Evolutionary conservation across 176 grass and related monocot species (phyloP), one percentile per base, ranked within the genome.

Genomic region (Hordeum vulgare): DNA sequence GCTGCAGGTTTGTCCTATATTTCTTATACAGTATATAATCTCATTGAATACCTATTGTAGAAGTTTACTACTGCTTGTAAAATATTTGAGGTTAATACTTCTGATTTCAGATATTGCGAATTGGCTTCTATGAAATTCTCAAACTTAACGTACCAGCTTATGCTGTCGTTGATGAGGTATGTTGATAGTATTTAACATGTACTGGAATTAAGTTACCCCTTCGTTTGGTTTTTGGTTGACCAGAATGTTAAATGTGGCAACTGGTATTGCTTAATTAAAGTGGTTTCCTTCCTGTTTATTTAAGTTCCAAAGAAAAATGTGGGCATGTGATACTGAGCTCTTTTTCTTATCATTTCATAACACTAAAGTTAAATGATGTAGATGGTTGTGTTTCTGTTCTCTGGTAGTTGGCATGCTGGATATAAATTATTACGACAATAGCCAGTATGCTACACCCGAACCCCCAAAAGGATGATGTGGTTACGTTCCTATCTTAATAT

Each of bases 91-190:
- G 40, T 35, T 71, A 79, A 21, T 49, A 66, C 39, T 78, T 82
- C 11, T 66, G 66, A 70, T 89, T 90, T 85, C 86, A 98, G 95
- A 94, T 98, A 88, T 77, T 98, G 41, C 79, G 90, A 66, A 86
- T 98, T 88, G 95, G 90, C 64, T 94, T 93, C 83, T 93, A 87
- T 61, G 92, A 95, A 91, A 98, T 98, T 82, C 74, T 95, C 72
- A 95, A 98, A 80, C 86, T 98, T 76, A 72, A 81, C 9, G 92
- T 95, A 81, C 92, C 92, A 51, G 89, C 79, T 87, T 98, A 98
- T 93, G 95, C 92, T 82, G 90, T 91, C 11, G 89, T 98, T 73
- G 80, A 98, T 70, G 95, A 98, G 92, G 95, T 98, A 83, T 27
- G 61, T 17, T 87, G 26, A 73, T 29, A 80, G 61, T 80, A 49